Evolutionary conservation across 768 basidiomycete species (phyloP).

Genomic region (Hydnomerulius pinastri): DNA sequence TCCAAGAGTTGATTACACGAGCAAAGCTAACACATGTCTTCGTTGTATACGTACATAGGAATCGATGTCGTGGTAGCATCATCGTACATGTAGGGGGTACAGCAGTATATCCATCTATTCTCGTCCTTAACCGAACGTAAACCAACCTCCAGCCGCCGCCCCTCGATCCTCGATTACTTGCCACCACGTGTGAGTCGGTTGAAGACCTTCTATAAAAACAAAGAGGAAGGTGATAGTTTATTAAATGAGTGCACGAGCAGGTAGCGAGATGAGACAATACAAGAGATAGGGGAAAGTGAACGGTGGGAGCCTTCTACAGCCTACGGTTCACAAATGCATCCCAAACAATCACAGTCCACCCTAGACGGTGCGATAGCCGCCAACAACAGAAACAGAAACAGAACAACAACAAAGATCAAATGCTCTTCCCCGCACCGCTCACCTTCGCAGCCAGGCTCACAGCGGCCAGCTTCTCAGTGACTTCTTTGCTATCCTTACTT

Average conservation of each 20-base stretch:
- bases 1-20: neutral
- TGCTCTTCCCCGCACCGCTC: slow-evolving; percentile 13
- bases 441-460: slow-evolving; percentile 35
- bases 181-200: slow-evolving; percentile 22
- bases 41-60: slow-evolving; percentile 4
- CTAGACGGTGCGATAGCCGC: slow-evolving; percentile 1
- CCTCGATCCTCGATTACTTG: slow-evolving; percentile 19
- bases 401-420: slow-evolving; percentile 13
- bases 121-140: neutral
- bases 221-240: slow-evolving; percentile 14
- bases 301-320: neutral
- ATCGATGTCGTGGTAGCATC: neutral
- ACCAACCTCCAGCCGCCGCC: neutral
- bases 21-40: neutral
- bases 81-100: neutral
- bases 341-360: neutral
- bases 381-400: neutral
- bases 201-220: slow-evolving; percentile 29
- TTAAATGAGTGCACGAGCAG: slow-evolving; percentile 19
- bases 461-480: slow-evolving; percentile 26
- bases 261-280: slow-evolving; percentile 1
- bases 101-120: neutral
- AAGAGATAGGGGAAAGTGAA: slow-evolving; percentile 4
- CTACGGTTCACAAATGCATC: neutral
- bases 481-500: slow-evolving; percentile 23